Percentiles rank a stretch among this genome's conserved stretches.
phyloP scores from a whole-genome alignment of 2,329 filamentous ascomycete genomes.

The Ascochyta rabiei region DNA sequence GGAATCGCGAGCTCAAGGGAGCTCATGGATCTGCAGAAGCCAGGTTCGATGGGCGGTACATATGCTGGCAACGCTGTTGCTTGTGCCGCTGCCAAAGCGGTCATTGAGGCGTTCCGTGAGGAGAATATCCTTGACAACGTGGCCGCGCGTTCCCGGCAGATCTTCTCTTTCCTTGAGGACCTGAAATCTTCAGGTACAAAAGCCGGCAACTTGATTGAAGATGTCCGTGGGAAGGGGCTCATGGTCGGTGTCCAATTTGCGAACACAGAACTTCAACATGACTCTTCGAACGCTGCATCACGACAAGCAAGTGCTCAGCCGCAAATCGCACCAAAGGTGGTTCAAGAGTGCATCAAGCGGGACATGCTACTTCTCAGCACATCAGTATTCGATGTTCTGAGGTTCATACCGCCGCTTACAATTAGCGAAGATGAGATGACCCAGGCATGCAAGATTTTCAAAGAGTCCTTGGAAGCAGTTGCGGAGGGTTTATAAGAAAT shows the following conservation, averaged over 20 bases:
- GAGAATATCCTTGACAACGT: constrained; percentile 38
- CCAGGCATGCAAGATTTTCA: constrained; percentile 33
- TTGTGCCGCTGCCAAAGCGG: constrained; percentile 35
- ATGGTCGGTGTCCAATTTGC: constrained; percentile 40
- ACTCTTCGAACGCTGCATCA: constrained; percentile 29
- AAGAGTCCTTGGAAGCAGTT: constrained; percentile 34
- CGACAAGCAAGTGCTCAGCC: constrained; percentile 20
- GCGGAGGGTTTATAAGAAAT: constrained; percentile 29
- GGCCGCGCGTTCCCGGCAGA: constrained; percentile 33
- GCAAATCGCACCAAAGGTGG: constrained; percentile 36
- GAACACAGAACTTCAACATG: constrained; percentile 23
- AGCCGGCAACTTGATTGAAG: constrained; percentile 37
- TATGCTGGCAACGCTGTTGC: constrained; percentile 40
- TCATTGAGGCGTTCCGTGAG: constrained; percentile 34
- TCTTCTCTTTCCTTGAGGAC: constrained; percentile 33
- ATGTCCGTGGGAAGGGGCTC: constrained; percentile 33
- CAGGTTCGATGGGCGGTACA: constrained; percentile 39
- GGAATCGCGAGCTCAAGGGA: constrained; percentile 35
- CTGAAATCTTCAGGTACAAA: constrained; percentile 32
- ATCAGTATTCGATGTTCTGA: constrained; percentile 37
- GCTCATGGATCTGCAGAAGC: constrained; percentile 38
- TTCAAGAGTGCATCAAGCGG: constrained; percentile 36
- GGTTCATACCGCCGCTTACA: constrained; percentile 38
- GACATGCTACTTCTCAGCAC: constrained; percentile 40
- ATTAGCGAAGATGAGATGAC: constrained; percentile 36